A percentile compares a stretch with the other conserved stretches of the same genome.
phyloP scores from a whole-genome alignment of 441 rosid species.

The Hura crepitans region DNA sequence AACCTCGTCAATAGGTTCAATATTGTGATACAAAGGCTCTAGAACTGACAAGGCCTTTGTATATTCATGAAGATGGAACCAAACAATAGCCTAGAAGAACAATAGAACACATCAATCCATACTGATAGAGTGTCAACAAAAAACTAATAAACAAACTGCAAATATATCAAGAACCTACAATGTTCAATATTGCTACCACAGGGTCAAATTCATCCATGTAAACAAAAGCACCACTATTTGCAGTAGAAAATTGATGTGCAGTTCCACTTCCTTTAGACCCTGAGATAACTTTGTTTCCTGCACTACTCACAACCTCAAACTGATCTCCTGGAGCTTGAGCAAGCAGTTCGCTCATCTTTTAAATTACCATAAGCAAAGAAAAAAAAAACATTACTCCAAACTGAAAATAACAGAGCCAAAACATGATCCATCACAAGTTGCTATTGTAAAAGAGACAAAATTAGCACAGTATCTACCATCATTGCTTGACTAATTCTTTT shows the following conservation, averaged over 20 bases:
- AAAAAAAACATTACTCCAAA: background rate
- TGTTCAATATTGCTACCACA: slow-evolving; percentile 68
- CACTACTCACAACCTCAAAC: slow-evolving; percentile 43
- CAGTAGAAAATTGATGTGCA: slow-evolving; percentile 34
- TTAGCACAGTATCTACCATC: background rate
- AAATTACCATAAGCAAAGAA: slow-evolving; percentile 28
- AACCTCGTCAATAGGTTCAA: slow-evolving; percentile 92
- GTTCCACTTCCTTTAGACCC: slow-evolving; percentile 53
- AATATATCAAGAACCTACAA: slow-evolving; percentile 44
- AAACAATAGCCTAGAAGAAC: slow-evolving; percentile 66
- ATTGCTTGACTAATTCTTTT: background rate
- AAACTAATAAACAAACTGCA: slow-evolving; percentile 8
- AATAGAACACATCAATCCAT: slow-evolving; percentile 24
- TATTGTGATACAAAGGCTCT: slow-evolving; percentile 74
- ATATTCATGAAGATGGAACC: slow-evolving; percentile 93
- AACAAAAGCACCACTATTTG: slow-evolving; percentile 37
- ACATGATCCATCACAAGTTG: background rate
- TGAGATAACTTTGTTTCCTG: slow-evolving; percentile 39
- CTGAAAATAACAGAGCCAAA: background rate
- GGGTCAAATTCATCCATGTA: slow-evolving; percentile 68
- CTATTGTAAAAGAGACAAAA: background rate
- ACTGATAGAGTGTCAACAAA: slow-evolving; percentile 8
- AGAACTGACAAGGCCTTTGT: slow-evolving; percentile 70
- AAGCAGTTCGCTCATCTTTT: slow-evolving; percentile 74
- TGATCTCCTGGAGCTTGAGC: slow-evolving; percentile 61